Conservation (phyloP, 768 basidiomycete genomes). For the Boletus vermiculosoides region DNA sequence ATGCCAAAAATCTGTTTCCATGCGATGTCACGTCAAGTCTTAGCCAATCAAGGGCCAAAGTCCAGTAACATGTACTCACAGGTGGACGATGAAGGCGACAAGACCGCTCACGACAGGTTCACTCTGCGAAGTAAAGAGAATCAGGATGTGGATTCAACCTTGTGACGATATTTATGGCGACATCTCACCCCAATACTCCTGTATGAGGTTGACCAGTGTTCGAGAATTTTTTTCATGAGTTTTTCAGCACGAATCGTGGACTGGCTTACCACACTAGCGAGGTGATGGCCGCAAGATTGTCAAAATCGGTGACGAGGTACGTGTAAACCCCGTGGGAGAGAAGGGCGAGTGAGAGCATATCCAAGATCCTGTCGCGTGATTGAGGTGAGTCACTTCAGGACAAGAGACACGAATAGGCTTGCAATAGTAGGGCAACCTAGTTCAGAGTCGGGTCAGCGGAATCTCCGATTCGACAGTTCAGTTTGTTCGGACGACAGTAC, state of each 20-base stretch:
- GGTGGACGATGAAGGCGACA: not conserved
- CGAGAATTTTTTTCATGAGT: not conserved
- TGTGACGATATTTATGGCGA: not conserved
- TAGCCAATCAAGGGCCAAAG: not conserved
- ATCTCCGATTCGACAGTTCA: not conserved
- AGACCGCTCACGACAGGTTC: not conserved
- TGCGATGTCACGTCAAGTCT: not conserved
- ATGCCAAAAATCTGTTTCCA: not conserved
- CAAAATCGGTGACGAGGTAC: not conserved
- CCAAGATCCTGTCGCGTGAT: not conserved
- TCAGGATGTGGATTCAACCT: not conserved
- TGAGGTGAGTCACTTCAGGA: not conserved
- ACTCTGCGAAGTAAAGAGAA: not conserved
- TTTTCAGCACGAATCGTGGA: not conserved
- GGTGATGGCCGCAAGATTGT: not conserved
- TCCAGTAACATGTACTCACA: not conserved
- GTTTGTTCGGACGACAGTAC: not conserved
- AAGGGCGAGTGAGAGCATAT: not conserved
- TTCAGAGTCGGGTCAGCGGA: not conserved
- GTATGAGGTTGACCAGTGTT: not conserved
- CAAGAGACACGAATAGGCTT: not conserved
- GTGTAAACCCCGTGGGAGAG: not conserved
- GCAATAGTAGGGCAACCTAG: not conserved
- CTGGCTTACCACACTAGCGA: not conserved
- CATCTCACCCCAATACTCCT: not conserved